Evolutionary conservation across 495 filamentous ascomycete genomes (phyloP).

Genomic region (Tuber brumale): DNA sequence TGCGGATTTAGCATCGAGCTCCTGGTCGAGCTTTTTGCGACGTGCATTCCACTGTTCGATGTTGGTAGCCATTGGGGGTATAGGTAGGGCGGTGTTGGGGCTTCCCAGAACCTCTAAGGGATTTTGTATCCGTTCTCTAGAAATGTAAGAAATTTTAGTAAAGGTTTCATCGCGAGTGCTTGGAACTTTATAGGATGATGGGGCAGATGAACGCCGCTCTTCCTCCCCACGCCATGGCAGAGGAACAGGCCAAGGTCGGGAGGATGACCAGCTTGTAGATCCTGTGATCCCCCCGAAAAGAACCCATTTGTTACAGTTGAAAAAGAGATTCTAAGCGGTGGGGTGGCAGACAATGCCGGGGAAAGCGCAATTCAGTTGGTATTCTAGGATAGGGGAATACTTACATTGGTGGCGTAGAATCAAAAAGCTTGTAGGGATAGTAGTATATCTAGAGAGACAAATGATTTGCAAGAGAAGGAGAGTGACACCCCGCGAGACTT

Average conservation of each 20-base stretch:
- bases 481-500: not conserved
- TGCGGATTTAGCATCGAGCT: constrained; percentile 4
- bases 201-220: not conserved
- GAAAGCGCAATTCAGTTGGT: not conserved
- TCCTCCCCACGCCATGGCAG: not conserved
- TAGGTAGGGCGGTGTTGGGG: not conserved
- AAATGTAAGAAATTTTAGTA: not conserved
- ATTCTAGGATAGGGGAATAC: not conserved
- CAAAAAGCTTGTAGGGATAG: not conserved
- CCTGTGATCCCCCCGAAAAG: not conserved
- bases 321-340: not conserved
- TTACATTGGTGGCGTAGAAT: not conserved
- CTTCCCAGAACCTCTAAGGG: not conserved
- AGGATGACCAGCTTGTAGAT: not conserved
- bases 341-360: not conserved
- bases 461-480: not conserved
- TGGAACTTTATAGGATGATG: not conserved
- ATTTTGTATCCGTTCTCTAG: not conserved
- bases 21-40: constrained; percentile 11
- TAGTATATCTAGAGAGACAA: not conserved
- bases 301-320: not conserved
- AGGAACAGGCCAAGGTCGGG: not conserved
- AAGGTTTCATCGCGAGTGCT: not conserved
- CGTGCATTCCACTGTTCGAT: constrained; percentile 19
- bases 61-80: constrained; percentile 12